Evolutionary conservation across 495 filamentous ascomycete species (phyloP), one percentile per base, ranked within the genome.

Genomic region (Stereocaulon alpinum): DNA sequence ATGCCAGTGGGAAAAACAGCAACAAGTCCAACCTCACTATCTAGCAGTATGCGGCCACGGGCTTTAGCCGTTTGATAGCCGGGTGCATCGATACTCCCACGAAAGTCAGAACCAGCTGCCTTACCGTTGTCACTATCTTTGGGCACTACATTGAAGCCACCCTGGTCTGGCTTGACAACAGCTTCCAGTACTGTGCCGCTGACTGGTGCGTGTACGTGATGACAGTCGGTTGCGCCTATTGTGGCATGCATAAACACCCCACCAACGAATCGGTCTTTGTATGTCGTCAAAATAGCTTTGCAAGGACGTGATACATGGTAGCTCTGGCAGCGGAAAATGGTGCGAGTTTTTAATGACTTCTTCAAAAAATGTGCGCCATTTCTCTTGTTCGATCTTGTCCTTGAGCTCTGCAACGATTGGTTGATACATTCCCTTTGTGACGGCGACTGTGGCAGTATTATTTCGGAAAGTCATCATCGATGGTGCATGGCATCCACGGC

Each of bases 1-100:
- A 75, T 75, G 24, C 73, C 71, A 45, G 74, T 67, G 1, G 72
- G 72, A 29, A 76, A 61, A 10, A 76, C 64, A 3, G 70, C 72
- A 9, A 74, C 71, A 56, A 64, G 51, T 6, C 68, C 65, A 12
- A 61, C 58, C 11, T 53, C 40, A 15, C 62, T 71, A 6, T 74
- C 60, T 6, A 74, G 67, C 32, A 74, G 30, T 29, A 74, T 59
- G 9, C 67, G 53, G 4, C 69, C 72, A 1, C 70, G 64, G n/a
- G 64, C 62, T 62, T 72, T 70, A 15, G 67, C 57, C 57, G 69
- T 73, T 50, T 72, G 71, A 51, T 71, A 74, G 32, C 72, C 71
- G 15, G 61, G 22, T 11, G 45, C 58, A 57, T 74, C 64, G 17
- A 65, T 67, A 30, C 66, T 65, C 10, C 54, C 15, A 34, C 61